Base-by-base conservation (phyloP, 345 rosid species). In the Heritiera fomes region DNA sequence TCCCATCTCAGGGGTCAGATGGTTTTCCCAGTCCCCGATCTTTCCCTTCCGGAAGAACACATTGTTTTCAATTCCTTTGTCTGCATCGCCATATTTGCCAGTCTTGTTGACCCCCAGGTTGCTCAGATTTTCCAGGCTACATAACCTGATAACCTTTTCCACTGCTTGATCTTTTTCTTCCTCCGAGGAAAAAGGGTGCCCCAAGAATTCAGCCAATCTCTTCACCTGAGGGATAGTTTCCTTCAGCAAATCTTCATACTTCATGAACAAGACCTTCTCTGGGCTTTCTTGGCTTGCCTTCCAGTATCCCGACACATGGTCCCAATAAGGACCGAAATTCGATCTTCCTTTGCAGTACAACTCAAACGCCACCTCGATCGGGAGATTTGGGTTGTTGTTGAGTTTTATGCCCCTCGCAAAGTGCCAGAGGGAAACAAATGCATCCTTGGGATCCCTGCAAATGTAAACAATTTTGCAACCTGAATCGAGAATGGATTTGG, bases 21-120 rank as follows among this genome's bases (percentile, higher is more conserved):
- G 56, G 18, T 60, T 60, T 28, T 60, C n/a, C 84, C 84, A 87
- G 8, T 87, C 88, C 12, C 88, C 88, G 68, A 85, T 87, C 45
- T 79, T 73, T 0, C 88, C 88, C 81, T 86, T 80, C 61, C 86
- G 84, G 17, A 82, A 75, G 78, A 3, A 49, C 50, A 46, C 50
- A 49, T 13, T 49, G 53, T 49, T 49, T 4, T 46, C 10, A 49
- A 49, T 13, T 11, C 15, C 53, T 2, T 8, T 46, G 50, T 46
- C 50, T 3, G 50, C 53, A 49, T 49, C 15, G 2, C 15, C 14
- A 34, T 34, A 34, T 49, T 75, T 81, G 10, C 87, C 84, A 8
- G 59, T 79, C 77, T 79, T 86, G n/a, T 79, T 88, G 58, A 78
- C 85, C 67, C 82, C 87, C 55, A 84, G 72, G 63, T 74, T 80